Evolutionary conservation across 805 yeast genomes (phyloP).

Genomic region (Monosporozyma siamensis): DNA sequence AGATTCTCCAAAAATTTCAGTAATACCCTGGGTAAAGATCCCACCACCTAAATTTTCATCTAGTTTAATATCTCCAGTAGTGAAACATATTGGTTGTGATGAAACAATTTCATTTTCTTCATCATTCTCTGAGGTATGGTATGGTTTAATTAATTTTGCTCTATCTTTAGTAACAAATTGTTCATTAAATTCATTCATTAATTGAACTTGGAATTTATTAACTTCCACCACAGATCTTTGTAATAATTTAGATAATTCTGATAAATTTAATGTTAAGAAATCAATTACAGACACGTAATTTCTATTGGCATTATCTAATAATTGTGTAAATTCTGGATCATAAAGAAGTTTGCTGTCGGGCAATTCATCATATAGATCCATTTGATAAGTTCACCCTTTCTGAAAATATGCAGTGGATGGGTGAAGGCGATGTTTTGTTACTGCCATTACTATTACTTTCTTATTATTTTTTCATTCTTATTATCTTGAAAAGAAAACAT

Average conservation of each 20-base stretch:
- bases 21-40: slow-evolving; percentile 42
- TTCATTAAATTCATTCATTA: slow-evolving; percentile 13
- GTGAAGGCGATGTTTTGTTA: background rate
- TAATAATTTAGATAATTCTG: slow-evolving; percentile 28
- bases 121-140: background rate
- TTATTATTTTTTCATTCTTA: background rate
- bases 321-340: slow-evolving; percentile 25
- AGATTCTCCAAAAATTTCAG: slow-evolving; percentile 78
- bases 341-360: slow-evolving; percentile 31
- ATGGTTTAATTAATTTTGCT: background rate
- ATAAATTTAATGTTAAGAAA: slow-evolving; percentile 31
- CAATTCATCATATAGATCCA: slow-evolving; percentile 37
- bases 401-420: too few species aligned
- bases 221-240: slow-evolving; percentile 31
- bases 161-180: slow-evolving; percentile 8
- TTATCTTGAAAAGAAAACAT: background rate
- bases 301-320: slow-evolving; percentile 23
- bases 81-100: slow-evolving; percentile 25
- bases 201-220: slow-evolving; percentile 15
- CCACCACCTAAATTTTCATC: slow-evolving; percentile 51
- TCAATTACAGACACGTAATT: slow-evolving; percentile 34
- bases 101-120: too few species aligned
- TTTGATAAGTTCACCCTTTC: too few species aligned
- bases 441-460: background rate
- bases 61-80: slow-evolving; percentile 44